Percentiles rank a stretch among this genome's conserved stretches.
These are phyloP conservation scores for Chimonanthus salicifolius DNA, from an alignment of 164 flowering plant genomes.

Conservation along the genomic window DNA sequence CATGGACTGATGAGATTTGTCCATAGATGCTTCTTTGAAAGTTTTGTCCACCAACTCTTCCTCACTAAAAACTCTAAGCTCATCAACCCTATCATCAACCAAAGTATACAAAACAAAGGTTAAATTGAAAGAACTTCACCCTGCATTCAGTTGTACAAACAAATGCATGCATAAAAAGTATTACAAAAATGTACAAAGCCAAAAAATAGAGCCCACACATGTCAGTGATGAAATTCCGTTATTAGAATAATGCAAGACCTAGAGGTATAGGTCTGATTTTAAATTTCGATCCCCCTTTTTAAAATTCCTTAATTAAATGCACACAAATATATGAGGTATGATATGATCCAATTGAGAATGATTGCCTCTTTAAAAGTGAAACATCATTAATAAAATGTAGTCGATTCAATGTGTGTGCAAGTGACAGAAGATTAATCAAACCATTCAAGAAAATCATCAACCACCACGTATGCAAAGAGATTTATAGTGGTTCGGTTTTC, in stretches of 20 bases:
- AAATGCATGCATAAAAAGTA: background rate
- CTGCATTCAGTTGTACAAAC: background rate
- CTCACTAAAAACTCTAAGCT: constrained; percentile 55
- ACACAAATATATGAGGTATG: too few species aligned
- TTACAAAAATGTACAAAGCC: background rate
- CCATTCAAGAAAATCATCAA: too few species aligned
- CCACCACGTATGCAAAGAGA: too few species aligned
- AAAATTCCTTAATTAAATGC: too few species aligned
- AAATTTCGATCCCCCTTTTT: too few species aligned
- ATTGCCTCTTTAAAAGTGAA: background rate
- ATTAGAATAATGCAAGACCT: background rate
- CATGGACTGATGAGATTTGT: constrained; percentile 12
- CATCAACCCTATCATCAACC: constrained; percentile 45
- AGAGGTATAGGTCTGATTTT: too few species aligned
- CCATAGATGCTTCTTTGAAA: constrained; percentile 58
- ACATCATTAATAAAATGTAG: too few species aligned
- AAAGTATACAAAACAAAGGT: background rate
- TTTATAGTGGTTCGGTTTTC: too few species aligned
- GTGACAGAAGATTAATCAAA: too few species aligned
- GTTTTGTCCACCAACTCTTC: constrained; percentile 67
- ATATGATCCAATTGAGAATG: too few species aligned
- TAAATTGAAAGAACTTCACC: background rate
- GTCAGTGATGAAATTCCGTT: background rate
- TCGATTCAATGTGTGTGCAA: background rate
- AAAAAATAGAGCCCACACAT: background rate